Conservation (phyloP, 2,329 filamentous ascomycete species). For the Drechslerella dactyloides region DNA sequence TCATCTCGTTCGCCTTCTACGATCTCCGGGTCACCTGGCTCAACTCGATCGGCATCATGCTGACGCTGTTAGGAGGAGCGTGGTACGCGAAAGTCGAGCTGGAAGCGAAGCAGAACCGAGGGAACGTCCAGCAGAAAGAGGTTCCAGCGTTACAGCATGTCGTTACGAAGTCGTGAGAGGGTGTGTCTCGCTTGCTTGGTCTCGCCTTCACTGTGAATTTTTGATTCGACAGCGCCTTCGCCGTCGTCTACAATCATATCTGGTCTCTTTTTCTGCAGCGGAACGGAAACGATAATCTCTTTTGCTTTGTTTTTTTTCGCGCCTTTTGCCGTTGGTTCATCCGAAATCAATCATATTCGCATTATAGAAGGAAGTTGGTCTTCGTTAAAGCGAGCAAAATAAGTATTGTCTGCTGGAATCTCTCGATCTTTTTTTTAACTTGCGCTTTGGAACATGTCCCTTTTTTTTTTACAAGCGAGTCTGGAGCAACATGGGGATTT, state of each 20-base stretch:
- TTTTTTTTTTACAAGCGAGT: slow-evolving; percentile 31
- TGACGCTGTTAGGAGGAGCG: slow-evolving; percentile 65
- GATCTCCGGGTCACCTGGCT: slow-evolving; percentile 62
- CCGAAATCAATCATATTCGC: slow-evolving; percentile 27
- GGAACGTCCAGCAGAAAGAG: slow-evolving; percentile 38
- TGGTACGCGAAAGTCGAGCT: slow-evolving; percentile 65
- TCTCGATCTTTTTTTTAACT: slow-evolving; percentile 20
- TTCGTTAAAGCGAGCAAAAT: slow-evolving; percentile 46
- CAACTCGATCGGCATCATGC: slow-evolving; percentile 64
- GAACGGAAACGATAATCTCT: slow-evolving; percentile 42
- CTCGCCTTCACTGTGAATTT: slow-evolving; percentile 25
- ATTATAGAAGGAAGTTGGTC: slow-evolving; percentile 49
- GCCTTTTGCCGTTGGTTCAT: slow-evolving; percentile 15
- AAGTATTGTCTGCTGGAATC: slow-evolving; percentile 36
- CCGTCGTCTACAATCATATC: slow-evolving; percentile 21
- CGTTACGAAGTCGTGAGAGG: slow-evolving; percentile 44
- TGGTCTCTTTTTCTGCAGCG: slow-evolving; percentile 38
- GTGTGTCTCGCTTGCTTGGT: slow-evolving; percentile 5
- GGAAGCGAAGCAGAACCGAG: slow-evolving; percentile 57
- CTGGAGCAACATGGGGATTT: slow-evolving; percentile 40
- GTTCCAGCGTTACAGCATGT: slow-evolving; percentile 38
- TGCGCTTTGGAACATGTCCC: slow-evolving; percentile 20
- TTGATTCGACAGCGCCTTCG: slow-evolving; percentile 26
- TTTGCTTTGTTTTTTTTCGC: slow-evolving; percentile 23
- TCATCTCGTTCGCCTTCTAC: slow-evolving; percentile 65